A percentile compares a stretch with the other conserved stretches of the same genome.
Evolutionary conservation across 2,329 filamentous ascomycete species (phyloP).

Genomic region (Blastomyces gilchristii): DNA sequence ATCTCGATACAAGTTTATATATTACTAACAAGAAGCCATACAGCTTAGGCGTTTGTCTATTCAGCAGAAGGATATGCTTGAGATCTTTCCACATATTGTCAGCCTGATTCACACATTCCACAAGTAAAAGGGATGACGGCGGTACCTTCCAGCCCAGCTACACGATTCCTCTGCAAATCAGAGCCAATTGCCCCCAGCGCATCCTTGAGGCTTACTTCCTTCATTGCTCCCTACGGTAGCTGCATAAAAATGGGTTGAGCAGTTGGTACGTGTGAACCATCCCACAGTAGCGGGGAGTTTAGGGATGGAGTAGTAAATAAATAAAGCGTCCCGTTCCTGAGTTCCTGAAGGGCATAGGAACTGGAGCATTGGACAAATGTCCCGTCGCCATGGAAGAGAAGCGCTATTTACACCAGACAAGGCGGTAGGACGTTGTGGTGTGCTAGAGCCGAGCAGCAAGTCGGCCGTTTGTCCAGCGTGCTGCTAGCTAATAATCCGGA

Average conservation of each 20-base stretch:
- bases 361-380: background rate
- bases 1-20: background rate
- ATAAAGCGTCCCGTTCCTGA: background rate
- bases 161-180: slow-evolving; percentile 38
- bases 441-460: background rate
- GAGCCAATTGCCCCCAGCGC: slow-evolving; percentile 36
- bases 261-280: background rate
- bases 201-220: slow-evolving; percentile 33
- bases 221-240: slow-evolving; percentile 23
- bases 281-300: background rate
- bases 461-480: background rate
- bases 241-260: background rate
- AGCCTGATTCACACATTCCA: slow-evolving; percentile 6
- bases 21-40: slow-evolving; percentile 18
- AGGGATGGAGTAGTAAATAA: background rate
- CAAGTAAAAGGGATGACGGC: background rate
- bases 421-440: background rate
- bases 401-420: background rate
- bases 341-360: background rate
- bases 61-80: slow-evolving; percentile 46
- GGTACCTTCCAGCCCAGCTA: slow-evolving; percentile 41
- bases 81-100: slow-evolving; percentile 34
- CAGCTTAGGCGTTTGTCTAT: slow-evolving; percentile 35
- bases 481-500: background rate
- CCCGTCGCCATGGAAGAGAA: background rate